Percentiles rank a stretch among this genome's conserved stretches.
phyloP scores from a whole-genome alignment of 345 rosid species.

The Schrenkiella parvula region DNA sequence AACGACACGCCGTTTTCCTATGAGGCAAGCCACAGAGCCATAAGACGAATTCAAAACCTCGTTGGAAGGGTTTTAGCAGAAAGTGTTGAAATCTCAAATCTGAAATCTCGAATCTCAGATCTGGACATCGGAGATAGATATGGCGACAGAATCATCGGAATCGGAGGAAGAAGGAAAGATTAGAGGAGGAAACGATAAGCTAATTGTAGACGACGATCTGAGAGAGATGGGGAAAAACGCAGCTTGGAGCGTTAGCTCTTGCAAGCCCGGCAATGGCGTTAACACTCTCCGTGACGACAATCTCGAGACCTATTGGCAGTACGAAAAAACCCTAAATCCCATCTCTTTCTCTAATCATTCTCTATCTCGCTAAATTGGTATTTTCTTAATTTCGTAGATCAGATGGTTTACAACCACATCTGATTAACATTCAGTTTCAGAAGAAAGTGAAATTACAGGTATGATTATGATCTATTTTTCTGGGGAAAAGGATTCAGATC shows the following conservation, averaged over 20 bases:
- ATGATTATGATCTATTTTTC: neutral
- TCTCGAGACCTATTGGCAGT: conserved; percentile 95
- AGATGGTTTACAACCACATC: conserved; percentile 94
- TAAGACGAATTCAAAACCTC: conserved; percentile 24
- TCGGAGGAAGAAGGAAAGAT: conserved; percentile 90
- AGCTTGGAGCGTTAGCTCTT: conserved; percentile 97
- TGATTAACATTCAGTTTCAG: conserved; percentile 93
- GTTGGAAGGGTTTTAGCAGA: conserved; percentile 14
- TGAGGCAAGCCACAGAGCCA: neutral
- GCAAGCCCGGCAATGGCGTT: conserved; percentile 92
- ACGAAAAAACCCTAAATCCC: neutral
- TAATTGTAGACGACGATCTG: conserved; percentile 68
- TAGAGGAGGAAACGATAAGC: conserved; percentile 55
- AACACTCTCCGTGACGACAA: conserved; percentile 81
- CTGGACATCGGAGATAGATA: conserved; percentile 1
- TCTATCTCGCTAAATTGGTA: neutral
- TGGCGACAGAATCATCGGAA: conserved; percentile 92
- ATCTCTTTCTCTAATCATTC: neutral
- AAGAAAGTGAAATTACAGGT: conserved; percentile 94
- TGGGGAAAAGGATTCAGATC: neutral
- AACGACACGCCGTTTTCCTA: conserved; percentile 11
- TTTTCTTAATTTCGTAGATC: conserved; percentile 45
- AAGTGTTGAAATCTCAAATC: neutral
- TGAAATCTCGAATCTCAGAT: neutral
- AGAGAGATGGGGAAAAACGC: conserved; percentile 91